Conservation (phyloP, 2,329 filamentous ascomycete genomes). For the Penicillium sp. region DNA sequence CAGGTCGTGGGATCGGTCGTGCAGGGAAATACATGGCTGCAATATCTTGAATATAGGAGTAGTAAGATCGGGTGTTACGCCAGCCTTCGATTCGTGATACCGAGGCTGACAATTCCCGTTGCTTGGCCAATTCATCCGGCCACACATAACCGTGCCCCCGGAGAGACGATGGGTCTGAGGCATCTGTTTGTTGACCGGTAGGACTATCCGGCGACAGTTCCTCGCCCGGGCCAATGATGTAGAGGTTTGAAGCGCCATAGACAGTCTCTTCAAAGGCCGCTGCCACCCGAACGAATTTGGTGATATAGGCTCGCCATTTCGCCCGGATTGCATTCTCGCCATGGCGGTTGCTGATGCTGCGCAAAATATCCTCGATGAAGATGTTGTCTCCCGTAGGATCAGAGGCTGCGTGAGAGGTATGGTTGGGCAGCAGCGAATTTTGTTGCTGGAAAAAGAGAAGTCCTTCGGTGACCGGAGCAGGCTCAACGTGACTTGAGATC, state of each 20-base stretch:
- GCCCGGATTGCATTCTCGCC: conserved; percentile 85
- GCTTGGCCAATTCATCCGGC: conserved; percentile 72
- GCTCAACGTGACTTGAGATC: conserved; percentile 83
- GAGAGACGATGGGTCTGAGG: conserved; percentile 48
- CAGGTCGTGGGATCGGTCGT: conserved; percentile 44
- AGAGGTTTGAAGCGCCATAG: conserved; percentile 84
- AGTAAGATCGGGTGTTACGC: conserved; percentile 92
- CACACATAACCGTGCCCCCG: conserved; percentile 92
- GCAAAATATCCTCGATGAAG: conserved; percentile 81
- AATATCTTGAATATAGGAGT: conserved; percentile 79
- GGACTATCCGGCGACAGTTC: conserved; percentile 49
- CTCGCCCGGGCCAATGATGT: conserved; percentile 70
- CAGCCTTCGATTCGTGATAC: conserved; percentile 92
- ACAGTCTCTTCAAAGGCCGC: conserved; percentile 94
- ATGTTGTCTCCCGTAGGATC: conserved; percentile 80
- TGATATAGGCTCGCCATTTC: conserved; percentile 93
- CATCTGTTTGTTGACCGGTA: conserved; percentile 34
- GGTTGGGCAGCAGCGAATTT: conserved; percentile 24
- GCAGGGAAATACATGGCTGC: conserved; percentile 37
- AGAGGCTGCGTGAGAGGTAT: conserved; percentile 26
- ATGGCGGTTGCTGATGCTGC: conserved; percentile 76
- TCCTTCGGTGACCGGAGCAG: conserved; percentile 75
- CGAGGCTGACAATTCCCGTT: conserved; percentile 83
- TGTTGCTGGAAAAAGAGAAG: conserved; percentile 82
- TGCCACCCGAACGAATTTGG: conserved; percentile 85